A percentile compares a stretch with the other conserved stretches of the same genome.
Conservation (phyloP, 2,329 filamentous ascomycete species). For the Fusarium concolor region DNA sequence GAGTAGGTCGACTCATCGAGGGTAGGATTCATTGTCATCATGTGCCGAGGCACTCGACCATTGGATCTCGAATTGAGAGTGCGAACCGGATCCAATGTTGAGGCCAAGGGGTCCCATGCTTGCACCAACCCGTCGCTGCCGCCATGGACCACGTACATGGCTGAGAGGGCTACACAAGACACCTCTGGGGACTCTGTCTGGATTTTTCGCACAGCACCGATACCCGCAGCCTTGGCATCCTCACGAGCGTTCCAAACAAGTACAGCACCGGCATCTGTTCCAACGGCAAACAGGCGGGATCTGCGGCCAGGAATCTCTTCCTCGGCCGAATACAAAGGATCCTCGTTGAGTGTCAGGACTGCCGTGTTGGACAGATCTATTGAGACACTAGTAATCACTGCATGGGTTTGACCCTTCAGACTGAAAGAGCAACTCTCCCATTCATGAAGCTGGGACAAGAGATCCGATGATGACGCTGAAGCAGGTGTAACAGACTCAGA, state of each 20-base stretch:
- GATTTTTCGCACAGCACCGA: slow-evolving; percentile 82
- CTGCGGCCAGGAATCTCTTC: slow-evolving; percentile 85
- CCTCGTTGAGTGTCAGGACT: slow-evolving; percentile 78
- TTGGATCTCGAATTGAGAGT: slow-evolving; percentile 89
- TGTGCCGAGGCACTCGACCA: slow-evolving; percentile 81
- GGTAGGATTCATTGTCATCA: slow-evolving; percentile 65
- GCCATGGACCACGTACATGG: slow-evolving; percentile 90
- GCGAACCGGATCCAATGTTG: slow-evolving; percentile 79
- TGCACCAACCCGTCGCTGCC: slow-evolving; percentile 96
- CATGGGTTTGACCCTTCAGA: slow-evolving; percentile 68
- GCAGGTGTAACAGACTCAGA: slow-evolving; percentile 42
- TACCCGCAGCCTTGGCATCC: slow-evolving; percentile 54
- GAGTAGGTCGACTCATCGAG: slow-evolving; percentile 79
- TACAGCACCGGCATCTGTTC: slow-evolving; percentile 81
- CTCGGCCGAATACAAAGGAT: slow-evolving; percentile 68
- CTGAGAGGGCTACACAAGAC: slow-evolving; percentile 83
- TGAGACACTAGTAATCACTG: slow-evolving; percentile 75
- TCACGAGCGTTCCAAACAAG: slow-evolving; percentile 88
- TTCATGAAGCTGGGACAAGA: slow-evolving; percentile 44
- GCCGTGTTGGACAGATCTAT: slow-evolving; percentile 82
- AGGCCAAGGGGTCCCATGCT: slow-evolving; percentile 95
- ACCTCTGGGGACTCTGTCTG: slow-evolving; percentile 92
- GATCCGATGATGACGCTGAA: slow-evolving; percentile 33
- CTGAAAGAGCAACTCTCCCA: slow-evolving; percentile 48
- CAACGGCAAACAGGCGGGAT: slow-evolving; percentile 82